phyloP scores from a whole-genome alignment of 2,329 filamentous ascomycete species.

The Gaeumannomyces sp. region DNA sequence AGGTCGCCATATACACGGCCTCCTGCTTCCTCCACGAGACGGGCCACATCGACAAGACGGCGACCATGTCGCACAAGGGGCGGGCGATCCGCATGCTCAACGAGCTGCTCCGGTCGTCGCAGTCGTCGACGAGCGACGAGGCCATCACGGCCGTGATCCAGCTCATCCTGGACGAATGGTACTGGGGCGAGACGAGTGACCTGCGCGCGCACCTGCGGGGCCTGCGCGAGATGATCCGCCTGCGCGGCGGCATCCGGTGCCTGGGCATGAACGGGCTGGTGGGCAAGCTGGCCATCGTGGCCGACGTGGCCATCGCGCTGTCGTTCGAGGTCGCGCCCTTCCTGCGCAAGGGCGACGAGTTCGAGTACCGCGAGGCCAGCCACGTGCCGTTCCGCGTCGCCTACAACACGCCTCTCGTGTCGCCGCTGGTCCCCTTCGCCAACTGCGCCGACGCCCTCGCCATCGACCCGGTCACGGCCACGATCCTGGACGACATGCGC shows the following conservation, averaged over 20 bases:
- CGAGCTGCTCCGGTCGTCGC: conserved; percentile 32
- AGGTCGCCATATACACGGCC: conserved; percentile 43
- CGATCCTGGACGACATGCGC: conserved; percentile 46
- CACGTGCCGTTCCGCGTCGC: conserved; percentile 34
- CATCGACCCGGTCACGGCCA: conserved; percentile 40
- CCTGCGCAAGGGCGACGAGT: conserved; percentile 34
- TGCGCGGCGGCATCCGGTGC: conserved; percentile 38
- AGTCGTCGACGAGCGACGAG: conserved; percentile 33
- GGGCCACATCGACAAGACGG: conserved; percentile 36
- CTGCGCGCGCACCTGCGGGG: conserved; percentile 40
- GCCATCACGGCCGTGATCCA: conserved; percentile 42
- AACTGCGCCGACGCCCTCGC: conserved; percentile 33
- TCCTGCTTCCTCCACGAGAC: conserved; percentile 46
- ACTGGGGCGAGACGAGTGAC: conserved; percentile 41
- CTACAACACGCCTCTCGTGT: conserved; percentile 42
- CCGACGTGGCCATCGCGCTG: conserved; percentile 41
- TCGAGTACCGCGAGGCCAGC: conserved; percentile 33
- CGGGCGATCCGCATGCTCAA: conserved; percentile 40
- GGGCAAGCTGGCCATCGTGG: conserved; percentile 42
- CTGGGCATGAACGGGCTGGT: conserved; percentile 41
- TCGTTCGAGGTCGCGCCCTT: conserved; percentile 38
- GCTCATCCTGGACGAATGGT: conserved; percentile 47
- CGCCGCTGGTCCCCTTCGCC: conserved; percentile 34
- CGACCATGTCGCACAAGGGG: conserved; percentile 36
- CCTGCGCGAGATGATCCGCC: conserved; percentile 40